Evolutionary conservation across 176 grass and related monocot genomes (phyloP), one percentile per base, ranked within the genome.

Genomic region (Juncus inflexus): DNA sequence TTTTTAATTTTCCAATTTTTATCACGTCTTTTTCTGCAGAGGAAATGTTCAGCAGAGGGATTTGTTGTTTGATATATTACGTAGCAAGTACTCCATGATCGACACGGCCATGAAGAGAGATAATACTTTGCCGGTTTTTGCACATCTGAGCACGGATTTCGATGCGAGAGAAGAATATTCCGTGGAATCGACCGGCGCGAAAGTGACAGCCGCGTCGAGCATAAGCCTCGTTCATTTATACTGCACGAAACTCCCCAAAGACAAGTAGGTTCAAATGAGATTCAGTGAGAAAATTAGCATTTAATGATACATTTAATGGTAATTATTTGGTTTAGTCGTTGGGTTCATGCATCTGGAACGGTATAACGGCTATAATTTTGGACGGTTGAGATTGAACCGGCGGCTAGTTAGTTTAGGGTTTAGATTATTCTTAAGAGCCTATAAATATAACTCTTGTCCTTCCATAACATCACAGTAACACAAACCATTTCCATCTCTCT

Each of bases 11-110:
- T 56, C 16, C 15, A 28, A 28, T 28, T 28, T 28, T 40, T 42
- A 62, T 40, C 19, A 28, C 28, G 63, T 71, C 52, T 12, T 63
- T 11, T 61, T 83, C 76, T 66, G 13, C 65, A 96, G 91, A 62
- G 91, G 77, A 58, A 96, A 90, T 58, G 53, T 60, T 13, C 80
- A 87, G 75, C 84, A 90, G 62, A 78, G 59, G 78, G 79, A 90
- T 78, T 76, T 90, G 57, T 68, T 90, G 69, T 96, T 81, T 78
- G 37, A 77, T 60, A 87, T 85, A 75, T 68, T 83, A 40, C 86
- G 66, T 62, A 96, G 84, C 71, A 81, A 90, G 49, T 75, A 55
- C 15, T 79, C 74, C 1, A 86, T 90, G 91, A 19, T 83, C 52
- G 82, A 88, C 37, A 66, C 59, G 70, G 79, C 76, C 63, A 78